phyloP scores from a whole-genome alignment of 2,329 filamentous ascomycete species.

The Zarea fungicola region DNA sequence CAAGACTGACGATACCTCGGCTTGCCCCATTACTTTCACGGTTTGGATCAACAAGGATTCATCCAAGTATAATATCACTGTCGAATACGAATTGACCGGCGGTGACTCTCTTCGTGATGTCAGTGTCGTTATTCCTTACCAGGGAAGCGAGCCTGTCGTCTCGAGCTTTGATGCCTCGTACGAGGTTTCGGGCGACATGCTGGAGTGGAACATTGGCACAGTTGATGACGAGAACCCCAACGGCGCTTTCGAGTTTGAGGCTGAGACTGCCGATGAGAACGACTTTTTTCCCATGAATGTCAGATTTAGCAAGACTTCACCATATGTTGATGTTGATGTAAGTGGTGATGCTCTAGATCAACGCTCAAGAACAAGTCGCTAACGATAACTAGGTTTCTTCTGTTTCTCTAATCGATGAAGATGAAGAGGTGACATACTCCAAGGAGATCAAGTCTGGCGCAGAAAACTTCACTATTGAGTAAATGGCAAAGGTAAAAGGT shows the following conservation, averaged over 20 bases:
- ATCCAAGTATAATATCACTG: conserved; percentile 79
- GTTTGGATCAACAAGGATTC: conserved; percentile 94
- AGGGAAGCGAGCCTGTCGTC: conserved; percentile 76
- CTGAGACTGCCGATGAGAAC: conserved; percentile 77
- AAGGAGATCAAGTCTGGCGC: conserved; percentile 75
- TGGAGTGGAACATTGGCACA: conserved; percentile 90
- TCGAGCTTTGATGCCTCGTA: conserved; percentile 93
- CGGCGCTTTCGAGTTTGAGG: conserved; percentile 94
- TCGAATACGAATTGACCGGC: conserved; percentile 92
- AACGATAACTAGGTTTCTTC: conserved; percentile 49
- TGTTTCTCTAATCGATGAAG: conserved; percentile 67
- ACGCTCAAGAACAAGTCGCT: conserved; percentile 15
- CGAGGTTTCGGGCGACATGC: conserved; percentile 83
- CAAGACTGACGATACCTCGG: conserved; percentile 70
- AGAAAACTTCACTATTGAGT: conserved; percentile 73
- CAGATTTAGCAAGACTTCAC: conserved; percentile 76
- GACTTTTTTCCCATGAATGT: conserved; percentile 99
- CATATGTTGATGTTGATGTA: conserved; percentile 92
- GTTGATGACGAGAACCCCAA: conserved; percentile 77
- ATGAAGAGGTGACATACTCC: conserved; percentile 74
- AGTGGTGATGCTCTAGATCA: conserved; percentile 34
- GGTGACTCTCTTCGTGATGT: conserved; percentile 77
- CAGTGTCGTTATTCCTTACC: conserved; percentile 80
- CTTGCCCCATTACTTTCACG: conserved; percentile 90
- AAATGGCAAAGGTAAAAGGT: conserved; percentile 25